Conservation (phyloP, 1,284 basidiomycete species). For the Ustilago cynodontis region DNA sequence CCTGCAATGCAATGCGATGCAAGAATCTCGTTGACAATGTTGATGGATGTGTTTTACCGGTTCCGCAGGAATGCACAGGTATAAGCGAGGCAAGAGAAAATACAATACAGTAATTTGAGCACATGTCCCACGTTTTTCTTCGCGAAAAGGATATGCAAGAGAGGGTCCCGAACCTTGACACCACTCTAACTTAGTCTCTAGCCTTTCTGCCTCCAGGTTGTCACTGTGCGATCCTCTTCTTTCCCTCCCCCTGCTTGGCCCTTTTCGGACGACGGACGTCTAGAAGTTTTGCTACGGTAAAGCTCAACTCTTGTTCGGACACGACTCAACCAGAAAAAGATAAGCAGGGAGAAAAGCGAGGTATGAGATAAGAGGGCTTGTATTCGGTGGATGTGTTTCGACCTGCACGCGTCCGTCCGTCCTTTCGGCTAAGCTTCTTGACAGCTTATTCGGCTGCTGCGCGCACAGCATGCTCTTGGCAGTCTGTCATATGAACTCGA, state of each 20-base stretch:
- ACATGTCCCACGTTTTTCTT: background rate
- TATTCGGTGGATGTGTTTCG: background rate
- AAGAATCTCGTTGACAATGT: too few species aligned
- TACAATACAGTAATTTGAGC: conserved; percentile 1
- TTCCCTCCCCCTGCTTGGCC: too few species aligned
- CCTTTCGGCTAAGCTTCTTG: background rate
- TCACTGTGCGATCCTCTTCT: background rate
- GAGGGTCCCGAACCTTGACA: background rate
- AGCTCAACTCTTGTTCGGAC: background rate
- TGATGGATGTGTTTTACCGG: too few species aligned
- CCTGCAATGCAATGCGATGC: background rate
- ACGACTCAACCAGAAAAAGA: background rate
- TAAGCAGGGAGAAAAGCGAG: background rate
- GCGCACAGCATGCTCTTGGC: background rate
- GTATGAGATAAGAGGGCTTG: too few species aligned
- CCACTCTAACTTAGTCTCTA: background rate
- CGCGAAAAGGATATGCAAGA: background rate
- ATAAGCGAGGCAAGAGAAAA: background rate
- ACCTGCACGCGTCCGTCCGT: background rate
- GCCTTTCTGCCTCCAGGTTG: background rate
- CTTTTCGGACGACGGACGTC: too few species aligned
- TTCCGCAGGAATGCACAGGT: conserved; percentile 3
- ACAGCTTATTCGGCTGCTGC: background rate
- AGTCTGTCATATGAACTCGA: too few species aligned
- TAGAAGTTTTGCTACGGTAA: background rate